Percentiles rank a stretch among this genome's conserved stretches.
Conservation (phyloP, 1,284 basidiomycete species). For the Tausonia pullulans region DNA sequence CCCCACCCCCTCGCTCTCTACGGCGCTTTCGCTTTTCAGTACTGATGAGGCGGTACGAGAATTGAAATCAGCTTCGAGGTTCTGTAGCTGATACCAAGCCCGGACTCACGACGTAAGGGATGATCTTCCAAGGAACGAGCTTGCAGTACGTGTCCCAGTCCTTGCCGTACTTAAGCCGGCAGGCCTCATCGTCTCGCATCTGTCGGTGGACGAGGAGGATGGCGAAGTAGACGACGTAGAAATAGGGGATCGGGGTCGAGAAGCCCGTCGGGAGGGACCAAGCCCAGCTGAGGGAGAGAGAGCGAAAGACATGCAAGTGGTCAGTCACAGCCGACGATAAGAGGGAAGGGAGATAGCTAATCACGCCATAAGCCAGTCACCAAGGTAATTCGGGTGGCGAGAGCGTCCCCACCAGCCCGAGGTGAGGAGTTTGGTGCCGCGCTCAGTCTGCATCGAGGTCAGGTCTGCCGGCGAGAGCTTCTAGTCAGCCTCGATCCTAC, state of each 20-base stretch:
- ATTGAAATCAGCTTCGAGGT: too few species aligned
- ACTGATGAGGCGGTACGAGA: neutral
- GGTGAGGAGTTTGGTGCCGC: constrained; percentile 81
- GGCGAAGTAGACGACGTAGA: constrained; percentile 82
- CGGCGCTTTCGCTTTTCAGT: neutral
- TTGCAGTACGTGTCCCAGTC: constrained; percentile 83
- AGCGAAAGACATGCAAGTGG: neutral
- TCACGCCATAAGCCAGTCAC: constrained; percentile 41
- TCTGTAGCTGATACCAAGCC: neutral
- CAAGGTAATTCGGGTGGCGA: constrained; percentile 82
- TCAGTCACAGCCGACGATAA: constrained; percentile 8
- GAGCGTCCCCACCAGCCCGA: constrained; percentile 97
- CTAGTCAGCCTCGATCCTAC: too few species aligned
- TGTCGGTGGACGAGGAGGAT: constrained; percentile 87
- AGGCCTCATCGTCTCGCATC: constrained; percentile 82
- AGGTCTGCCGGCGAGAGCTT: constrained; percentile 42
- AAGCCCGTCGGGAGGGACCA: constrained; percentile 95
- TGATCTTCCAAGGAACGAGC: constrained; percentile 73
- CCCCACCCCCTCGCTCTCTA: too few species aligned
- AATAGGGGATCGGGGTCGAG: constrained; percentile 86
- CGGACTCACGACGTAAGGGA: constrained; percentile 57
- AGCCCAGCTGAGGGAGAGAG: constrained; percentile 41
- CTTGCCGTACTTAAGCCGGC: constrained; percentile 72
- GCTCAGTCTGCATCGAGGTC: constrained; percentile 67
- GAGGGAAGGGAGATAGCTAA: neutral